Percentiles rank a stretch among this genome's conserved stretches.
phyloP scores from a whole-genome alignment of 1,284 basidiomycete species.

The Fistulinella cinereoalba region DNA sequence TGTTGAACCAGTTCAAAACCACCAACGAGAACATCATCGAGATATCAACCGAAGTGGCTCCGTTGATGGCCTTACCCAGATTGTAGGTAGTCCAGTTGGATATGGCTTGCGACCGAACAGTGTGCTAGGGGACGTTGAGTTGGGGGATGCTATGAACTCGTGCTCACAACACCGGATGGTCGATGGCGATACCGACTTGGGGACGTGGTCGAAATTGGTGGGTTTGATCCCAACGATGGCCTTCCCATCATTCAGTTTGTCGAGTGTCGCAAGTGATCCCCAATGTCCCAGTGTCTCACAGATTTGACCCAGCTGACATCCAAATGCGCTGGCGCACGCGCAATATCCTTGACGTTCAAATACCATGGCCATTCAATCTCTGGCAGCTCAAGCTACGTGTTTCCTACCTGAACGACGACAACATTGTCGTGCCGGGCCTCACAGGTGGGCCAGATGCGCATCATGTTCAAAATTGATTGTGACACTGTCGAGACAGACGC shows the following conservation, averaged over 20 bases:
- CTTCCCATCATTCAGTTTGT: not conserved
- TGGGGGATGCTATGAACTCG: conserved; percentile 18
- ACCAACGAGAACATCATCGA: conserved; percentile 5
- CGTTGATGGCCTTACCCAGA: not conserved
- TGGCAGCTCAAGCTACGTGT: conserved; percentile 41
- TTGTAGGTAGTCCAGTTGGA: not conserved
- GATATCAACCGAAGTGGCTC: conserved; percentile 3
- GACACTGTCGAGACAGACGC: conserved; percentile 53
- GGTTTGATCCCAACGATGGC: not conserved
- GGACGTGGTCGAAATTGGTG: conserved; percentile 10
- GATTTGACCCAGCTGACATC: no score
- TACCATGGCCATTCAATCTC: no score
- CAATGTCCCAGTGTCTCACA: no score
- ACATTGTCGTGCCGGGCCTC: conserved; percentile 65
- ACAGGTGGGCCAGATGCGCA: conserved; percentile 47
- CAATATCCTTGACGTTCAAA: no score
- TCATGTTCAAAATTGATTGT: not conserved
- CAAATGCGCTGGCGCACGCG: no score
- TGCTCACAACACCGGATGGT: conserved; percentile 19
- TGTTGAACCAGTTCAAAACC: not conserved
- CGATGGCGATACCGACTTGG: conserved; percentile 26
- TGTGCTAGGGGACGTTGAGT: conserved; percentile 19
- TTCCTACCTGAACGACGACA: conserved; percentile 49
- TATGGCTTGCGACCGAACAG: conserved; percentile 3
- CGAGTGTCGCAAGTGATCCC: not conserved